Conservation (phyloP, 768 basidiomycete species). For the Thelephora aurantiotincta region DNA sequence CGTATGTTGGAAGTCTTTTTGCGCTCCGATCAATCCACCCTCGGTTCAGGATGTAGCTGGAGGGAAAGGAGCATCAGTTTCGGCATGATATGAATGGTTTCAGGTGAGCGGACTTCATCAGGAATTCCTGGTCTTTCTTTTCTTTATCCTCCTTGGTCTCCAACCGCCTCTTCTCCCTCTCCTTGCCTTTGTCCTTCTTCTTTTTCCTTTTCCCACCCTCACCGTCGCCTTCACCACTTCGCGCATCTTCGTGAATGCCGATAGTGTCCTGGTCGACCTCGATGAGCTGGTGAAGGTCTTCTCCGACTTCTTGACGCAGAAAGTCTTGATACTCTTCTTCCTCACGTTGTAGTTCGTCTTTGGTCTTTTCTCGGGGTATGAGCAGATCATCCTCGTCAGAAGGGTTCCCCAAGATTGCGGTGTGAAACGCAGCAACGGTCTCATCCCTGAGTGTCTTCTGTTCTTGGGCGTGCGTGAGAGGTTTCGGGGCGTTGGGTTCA, state of each 20-base stretch:
- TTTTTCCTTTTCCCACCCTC: conserved; percentile 14
- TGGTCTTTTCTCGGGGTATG: conserved; percentile 59
- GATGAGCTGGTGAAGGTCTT: conserved; percentile 55
- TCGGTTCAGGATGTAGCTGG: conserved; percentile 90
- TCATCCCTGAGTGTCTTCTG: conserved; percentile 63
- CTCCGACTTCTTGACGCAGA: conserved; percentile 70
- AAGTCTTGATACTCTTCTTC: conserved; percentile 80
- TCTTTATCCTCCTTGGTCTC: conserved; percentile 25
- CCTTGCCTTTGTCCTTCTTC: conserved; percentile 21
- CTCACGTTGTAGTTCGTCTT: conserved; percentile 62
- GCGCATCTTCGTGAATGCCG: conserved; percentile 9
- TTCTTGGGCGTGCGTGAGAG: conserved; percentile 64
- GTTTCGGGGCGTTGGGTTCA: conserved; percentile 9
- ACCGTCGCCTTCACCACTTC: conserved; percentile 16
- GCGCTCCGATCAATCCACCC: conserved; percentile 87
- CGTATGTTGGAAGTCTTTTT: conserved; percentile 70
- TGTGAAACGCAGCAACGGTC: conserved; percentile 75
- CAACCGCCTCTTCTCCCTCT: conserved; percentile 12
- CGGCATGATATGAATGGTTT: neutral
- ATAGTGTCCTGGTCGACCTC: conserved; percentile 28
- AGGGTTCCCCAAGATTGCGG: conserved; percentile 12
- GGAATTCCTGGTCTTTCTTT: conserved; percentile 72
- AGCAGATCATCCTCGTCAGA: conserved; percentile 41
- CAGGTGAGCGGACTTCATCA: conserved; percentile 58
- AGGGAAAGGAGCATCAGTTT: neutral